A percentile compares a stretch with the other conserved stretches of the same genome.
phyloP scores from a whole-genome alignment of 495 filamentous ascomycete species.

The Aspergillus incahuasiensis region DNA sequence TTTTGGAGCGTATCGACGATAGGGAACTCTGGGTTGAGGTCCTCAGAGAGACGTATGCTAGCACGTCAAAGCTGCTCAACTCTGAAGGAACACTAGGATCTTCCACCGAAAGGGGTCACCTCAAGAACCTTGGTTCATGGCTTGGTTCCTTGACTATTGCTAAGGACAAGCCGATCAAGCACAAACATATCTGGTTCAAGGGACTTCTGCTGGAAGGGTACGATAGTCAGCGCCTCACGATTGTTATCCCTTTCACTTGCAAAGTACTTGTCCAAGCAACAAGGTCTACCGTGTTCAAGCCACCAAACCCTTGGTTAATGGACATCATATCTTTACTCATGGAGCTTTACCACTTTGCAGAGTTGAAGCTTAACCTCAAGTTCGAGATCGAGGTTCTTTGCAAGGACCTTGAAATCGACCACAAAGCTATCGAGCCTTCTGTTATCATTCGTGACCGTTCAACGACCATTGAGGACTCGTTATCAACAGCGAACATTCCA shows the following conservation, averaged over 20 bases:
- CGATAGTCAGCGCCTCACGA: conserved; percentile 79
- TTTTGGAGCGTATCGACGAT: conserved; percentile 78
- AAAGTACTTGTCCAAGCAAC: conserved; percentile 82
- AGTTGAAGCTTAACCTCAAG: conserved; percentile 89
- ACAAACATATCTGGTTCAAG: conserved; percentile 95
- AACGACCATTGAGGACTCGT: conserved; percentile 53
- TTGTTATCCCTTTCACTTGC: conserved; percentile 95
- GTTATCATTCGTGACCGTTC: conserved; percentile 71
- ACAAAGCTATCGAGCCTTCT: conserved; percentile 81
- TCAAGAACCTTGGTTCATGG: conserved; percentile 92
- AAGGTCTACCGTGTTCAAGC: conserved; percentile 84
- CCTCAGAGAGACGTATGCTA: conserved; percentile 86
- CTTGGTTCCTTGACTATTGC: conserved; percentile 91
- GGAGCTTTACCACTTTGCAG: conserved; percentile 88
- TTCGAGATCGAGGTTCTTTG: conserved; percentile 98
- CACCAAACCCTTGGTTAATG: conserved; percentile 96
- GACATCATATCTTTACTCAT: conserved; percentile 83
- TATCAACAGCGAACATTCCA: conserved; percentile 49
- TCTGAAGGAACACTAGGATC: conserved; percentile 77
- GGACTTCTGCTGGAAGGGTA: conserved; percentile 89
- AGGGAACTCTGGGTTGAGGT: conserved; percentile 80
- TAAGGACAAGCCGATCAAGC: conserved; percentile 91
- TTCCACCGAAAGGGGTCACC: conserved; percentile 71
- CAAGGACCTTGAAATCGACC: conserved; percentile 81
- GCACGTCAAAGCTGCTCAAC: conserved; percentile 79